A percentile compares a stretch with the other conserved stretches of the same genome.
Conservation (phyloP, 495 filamentous ascomycete genomes). For the Parathielavia hyrcaniae region DNA sequence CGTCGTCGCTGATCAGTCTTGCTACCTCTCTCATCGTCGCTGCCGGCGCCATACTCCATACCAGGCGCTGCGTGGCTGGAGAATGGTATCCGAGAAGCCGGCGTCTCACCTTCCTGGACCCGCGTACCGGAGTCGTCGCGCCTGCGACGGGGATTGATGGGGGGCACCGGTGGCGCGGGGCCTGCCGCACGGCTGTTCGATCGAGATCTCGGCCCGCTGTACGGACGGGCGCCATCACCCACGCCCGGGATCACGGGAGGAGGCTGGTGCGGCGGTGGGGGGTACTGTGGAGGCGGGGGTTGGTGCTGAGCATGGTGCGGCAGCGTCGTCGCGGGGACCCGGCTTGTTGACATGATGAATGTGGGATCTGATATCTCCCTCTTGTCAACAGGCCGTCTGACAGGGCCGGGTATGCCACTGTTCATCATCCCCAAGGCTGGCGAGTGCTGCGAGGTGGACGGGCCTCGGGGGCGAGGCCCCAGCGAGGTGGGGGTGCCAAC, state of each 20-base stretch:
- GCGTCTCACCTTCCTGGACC: slow-evolving; percentile 41
- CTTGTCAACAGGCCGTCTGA: slow-evolving; percentile 65
- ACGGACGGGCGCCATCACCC: slow-evolving; percentile 21
- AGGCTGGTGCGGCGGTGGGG: neutral
- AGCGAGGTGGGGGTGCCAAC: slow-evolving; percentile 27
- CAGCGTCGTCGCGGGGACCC: slow-evolving; percentile 59
- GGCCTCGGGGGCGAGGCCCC: slow-evolving; percentile 25
- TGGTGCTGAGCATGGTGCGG: slow-evolving; percentile 30
- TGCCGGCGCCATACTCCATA: slow-evolving; percentile 33
- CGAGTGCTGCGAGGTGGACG: slow-evolving; percentile 46
- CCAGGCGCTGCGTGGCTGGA: slow-evolving; percentile 18
- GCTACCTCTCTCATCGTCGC: slow-evolving; percentile 44
- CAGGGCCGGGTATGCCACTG: slow-evolving; percentile 27
- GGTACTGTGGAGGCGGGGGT: neutral
- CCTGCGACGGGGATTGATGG: slow-evolving; percentile 61
- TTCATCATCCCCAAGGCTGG: slow-evolving; percentile 29
- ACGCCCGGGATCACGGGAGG: slow-evolving; percentile 10
- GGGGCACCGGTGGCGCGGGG: slow-evolving; percentile 55
- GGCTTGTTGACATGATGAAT: slow-evolving; percentile 70
- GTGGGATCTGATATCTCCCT: slow-evolving; percentile 76
- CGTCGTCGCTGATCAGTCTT: slow-evolving; percentile 37
- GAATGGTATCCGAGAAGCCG: slow-evolving; percentile 21
- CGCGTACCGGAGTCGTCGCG: slow-evolving; percentile 52
- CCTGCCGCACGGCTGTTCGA: slow-evolving; percentile 29
- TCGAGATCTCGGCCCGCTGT: slow-evolving; percentile 37